Evolutionary conservation across 73 alveolate species (phyloP).

Genomic region (Effrenium voratum): DNA sequence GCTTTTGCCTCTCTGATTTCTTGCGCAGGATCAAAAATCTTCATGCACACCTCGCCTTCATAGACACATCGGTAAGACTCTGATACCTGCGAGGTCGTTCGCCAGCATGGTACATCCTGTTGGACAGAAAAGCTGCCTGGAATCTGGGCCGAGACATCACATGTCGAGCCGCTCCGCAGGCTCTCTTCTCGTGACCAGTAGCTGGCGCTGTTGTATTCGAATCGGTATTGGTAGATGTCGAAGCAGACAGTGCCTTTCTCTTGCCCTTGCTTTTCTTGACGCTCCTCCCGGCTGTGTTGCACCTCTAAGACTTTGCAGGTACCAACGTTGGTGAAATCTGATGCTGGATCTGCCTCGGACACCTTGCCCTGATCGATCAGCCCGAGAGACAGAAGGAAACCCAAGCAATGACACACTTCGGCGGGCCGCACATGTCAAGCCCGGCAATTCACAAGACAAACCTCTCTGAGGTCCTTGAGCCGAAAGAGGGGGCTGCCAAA

Average conservation of each 20-base stretch:
- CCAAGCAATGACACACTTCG: too few species aligned
- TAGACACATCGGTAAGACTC: not conserved
- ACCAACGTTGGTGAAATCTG: not conserved
- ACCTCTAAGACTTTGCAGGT: not conserved
- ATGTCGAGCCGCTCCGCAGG: not conserved
- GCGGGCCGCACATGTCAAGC: too few species aligned
- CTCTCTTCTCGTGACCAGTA: not conserved
- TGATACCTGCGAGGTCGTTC: not conserved
- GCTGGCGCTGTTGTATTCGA: not conserved
- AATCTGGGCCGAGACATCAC: not conserved
- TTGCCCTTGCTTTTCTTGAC: not conserved
- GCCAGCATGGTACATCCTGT: slow-evolving; percentile 10
- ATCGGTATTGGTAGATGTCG: not conserved
- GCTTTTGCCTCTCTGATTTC: not conserved
- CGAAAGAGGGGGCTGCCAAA: too few species aligned
- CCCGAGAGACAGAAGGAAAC: not conserved
- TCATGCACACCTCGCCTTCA: slow-evolving; percentile 8
- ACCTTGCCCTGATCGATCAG: slow-evolving; percentile 1
- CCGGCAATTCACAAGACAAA: too few species aligned
- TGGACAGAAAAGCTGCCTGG: not conserved
- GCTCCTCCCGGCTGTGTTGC: too few species aligned
- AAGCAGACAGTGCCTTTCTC: not conserved
- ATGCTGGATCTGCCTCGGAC: slow-evolving; percentile 7
- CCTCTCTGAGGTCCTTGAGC: too few species aligned
- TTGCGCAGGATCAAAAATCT: not conserved